phyloP scores from a whole-genome alignment of 768 basidiomycete species.

The Xerocomellus chrysenteron region DNA sequence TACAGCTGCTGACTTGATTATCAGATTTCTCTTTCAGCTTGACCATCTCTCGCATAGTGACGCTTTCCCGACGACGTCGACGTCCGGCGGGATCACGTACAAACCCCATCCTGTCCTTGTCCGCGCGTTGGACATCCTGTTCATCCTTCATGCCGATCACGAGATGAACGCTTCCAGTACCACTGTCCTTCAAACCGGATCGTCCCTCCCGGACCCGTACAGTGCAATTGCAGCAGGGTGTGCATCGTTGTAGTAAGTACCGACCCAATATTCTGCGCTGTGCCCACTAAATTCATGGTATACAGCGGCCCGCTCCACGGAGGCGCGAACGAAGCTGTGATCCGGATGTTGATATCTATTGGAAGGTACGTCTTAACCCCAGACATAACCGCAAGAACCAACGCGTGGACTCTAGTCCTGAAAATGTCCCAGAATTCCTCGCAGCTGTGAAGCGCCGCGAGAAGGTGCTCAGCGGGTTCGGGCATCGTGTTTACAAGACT shows the following conservation, averaged over 20 bases:
- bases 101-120: slow-evolving; percentile 80
- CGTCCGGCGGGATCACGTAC: slow-evolving; percentile 59
- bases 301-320: slow-evolving; percentile 43
- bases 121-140: slow-evolving; percentile 84
- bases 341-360: slow-evolving; percentile 89
- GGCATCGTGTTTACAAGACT: slow-evolving; percentile 82
- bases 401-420: slow-evolving; percentile 47
- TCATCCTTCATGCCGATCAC: slow-evolving; percentile 88
- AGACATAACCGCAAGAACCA: neutral
- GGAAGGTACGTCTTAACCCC: slow-evolving; percentile 54
- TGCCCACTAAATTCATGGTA: neutral
- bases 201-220: slow-evolving; percentile 89
- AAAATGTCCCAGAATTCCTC: slow-evolving; percentile 82
- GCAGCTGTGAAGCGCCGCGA: slow-evolving; percentile 87
- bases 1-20: neutral
- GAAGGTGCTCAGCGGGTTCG: slow-evolving; percentile 87
- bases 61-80: slow-evolving; percentile 17
- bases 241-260: slow-evolving; percentile 82
- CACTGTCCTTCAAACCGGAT: slow-evolving; percentile 84
- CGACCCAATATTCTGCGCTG: neutral
- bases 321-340: slow-evolving; percentile 92
- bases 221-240: slow-evolving; percentile 86
- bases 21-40: slow-evolving; percentile 86
- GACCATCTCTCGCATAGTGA: slow-evolving; percentile 58
- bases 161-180: slow-evolving; percentile 87